A percentile compares a stretch with the other conserved stretches of the same genome.
Conservation (phyloP, 306 rosid genomes). For the Acacia confusa region DNA sequence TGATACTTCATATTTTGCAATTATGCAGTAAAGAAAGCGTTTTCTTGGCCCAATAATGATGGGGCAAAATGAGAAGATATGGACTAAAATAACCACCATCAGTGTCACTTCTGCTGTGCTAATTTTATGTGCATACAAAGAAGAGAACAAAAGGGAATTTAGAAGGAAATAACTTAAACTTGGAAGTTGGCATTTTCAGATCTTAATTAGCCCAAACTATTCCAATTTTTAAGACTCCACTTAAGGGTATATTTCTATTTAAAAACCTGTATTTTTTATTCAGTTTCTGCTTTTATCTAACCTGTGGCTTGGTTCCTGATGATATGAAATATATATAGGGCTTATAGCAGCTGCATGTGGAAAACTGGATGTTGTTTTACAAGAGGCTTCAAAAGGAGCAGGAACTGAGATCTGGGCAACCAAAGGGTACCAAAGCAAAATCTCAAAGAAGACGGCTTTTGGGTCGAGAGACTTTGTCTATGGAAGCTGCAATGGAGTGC, state of each 20-base stretch:
- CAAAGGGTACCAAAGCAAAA: slow-evolving; percentile 48
- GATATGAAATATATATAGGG: slow-evolving; percentile 52
- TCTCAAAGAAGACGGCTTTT: slow-evolving; percentile 32
- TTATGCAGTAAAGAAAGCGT: not conserved
- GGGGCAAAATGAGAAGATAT: not conserved
- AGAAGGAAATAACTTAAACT: not conserved
- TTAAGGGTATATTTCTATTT: not conserved
- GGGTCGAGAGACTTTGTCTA: slow-evolving; percentile 46
- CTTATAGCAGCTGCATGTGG: slow-evolving; percentile 83
- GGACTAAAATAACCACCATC: not conserved
- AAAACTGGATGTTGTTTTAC: slow-evolving; percentile 54
- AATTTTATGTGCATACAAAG: not conserved
- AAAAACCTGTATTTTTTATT: no score
- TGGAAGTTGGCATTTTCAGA: not conserved
- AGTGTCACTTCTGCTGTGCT: not conserved
- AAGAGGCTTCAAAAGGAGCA: slow-evolving; percentile 48
- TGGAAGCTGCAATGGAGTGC: slow-evolving; percentile 56
- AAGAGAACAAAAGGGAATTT: not conserved
- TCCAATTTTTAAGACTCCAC: not conserved
- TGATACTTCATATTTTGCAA: not conserved
- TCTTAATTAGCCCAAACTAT: not conserved
- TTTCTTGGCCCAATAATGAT: not conserved
- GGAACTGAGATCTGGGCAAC: slow-evolving; percentile 34
- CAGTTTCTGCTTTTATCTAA: not conserved
- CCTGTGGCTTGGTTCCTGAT: slow-evolving; percentile 7